Evolutionary conservation across 2,329 filamentous ascomycete genomes (phyloP), one percentile per base, ranked within the genome.

Genomic region (Clonostachys sp.): DNA sequence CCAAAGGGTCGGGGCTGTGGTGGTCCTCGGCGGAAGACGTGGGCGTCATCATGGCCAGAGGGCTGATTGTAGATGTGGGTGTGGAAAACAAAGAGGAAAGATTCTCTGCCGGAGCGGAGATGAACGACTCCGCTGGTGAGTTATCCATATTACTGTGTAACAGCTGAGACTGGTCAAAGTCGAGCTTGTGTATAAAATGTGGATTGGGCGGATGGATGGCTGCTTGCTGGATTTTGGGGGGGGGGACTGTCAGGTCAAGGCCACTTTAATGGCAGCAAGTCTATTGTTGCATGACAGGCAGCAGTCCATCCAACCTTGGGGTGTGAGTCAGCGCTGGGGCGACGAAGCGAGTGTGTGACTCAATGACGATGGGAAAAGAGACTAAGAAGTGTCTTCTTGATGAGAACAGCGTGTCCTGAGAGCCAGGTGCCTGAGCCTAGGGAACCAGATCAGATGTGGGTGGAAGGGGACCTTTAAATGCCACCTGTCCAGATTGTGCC

Each of bases 61-160:
- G 70, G 51, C 76, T 69, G 49, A 74, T 61, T 2, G 71, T 68
- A 33, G 61, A 52, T 10, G 62, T 53, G 12, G 67, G 56, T 10
- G 57, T 56, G 34, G 57, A 57, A 57, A 81, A 79, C 33, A 81
- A 68, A 4, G 76, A 72, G 12, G 75, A 61, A 58, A 72, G 75
- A 52, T 66, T 62, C 50, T 78, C 73, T 51, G 71, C 68, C 3
- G 76, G 73, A 1, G 70, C 64, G 4, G 78, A 80, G 36, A 80
- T 60, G 41, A 78, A 68, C 6, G 77, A 80, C 61, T 81, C 78
- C 60, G 73, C 64, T 3, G 77, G 77, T 39, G 77, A 80, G 49
- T 67, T 57, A 62, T 81, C 75, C 54, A 78, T 70, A 63, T 80
- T 80, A 61, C 75, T 20, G 24, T 10, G 42, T 33, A 12, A n/a